Base-by-base conservation (phyloP, 768 basidiomycete species). In the Udeniomyces megalosporus region DNA sequence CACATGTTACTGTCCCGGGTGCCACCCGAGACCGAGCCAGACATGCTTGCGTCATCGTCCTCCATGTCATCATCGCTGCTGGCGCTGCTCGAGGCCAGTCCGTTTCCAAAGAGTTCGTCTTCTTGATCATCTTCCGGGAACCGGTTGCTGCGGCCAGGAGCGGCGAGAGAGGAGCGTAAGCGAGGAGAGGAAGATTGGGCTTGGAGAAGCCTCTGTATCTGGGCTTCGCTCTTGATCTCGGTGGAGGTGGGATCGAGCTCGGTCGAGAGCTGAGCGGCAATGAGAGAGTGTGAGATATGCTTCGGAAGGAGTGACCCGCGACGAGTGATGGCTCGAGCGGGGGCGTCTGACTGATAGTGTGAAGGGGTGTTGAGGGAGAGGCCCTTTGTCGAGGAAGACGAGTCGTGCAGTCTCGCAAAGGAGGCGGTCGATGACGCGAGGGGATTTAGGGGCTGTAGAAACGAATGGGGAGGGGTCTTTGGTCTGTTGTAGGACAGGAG, bases 71-170 rank as follows among this genome's bases (percentile, higher is more conserved):
- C 58, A 11, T 49, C 47, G 31, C 31, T 35, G 28, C 28, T 49
- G 2, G 20, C 11, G 38, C 54, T 56, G 42, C 58, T 59, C 45
- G 14, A 31, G 47, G 42, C 58, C 10, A 11, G 12, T 4, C n/a
- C 2, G 28, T 32, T 46, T n/a, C 31, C 58, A 38, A 49, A 56
- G 54, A 56, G 34, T 34, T 56, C 54, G 34, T 44, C 42, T 29
- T 49, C 46, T 20, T n/a, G 29, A 47, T 59, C 58, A 47, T 50
- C 58, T 14, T 59, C 58, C n/a, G 58, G 58, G 31, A 59, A 59
- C 7, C 58, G 47, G 26, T 52, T 52, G n/a, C 50, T 17, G 22
- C 50, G 31, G 17, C 58, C 34, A 15, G 15, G 46, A 50, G 12
- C 55, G 55, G 42, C 42, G n/a, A n/a, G 11, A 14, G 58, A 59